These are phyloP conservation scores for Priceomyces melissophilus DNA, from an alignment of 805 yeast species.

Conservation along the genomic window DNA sequence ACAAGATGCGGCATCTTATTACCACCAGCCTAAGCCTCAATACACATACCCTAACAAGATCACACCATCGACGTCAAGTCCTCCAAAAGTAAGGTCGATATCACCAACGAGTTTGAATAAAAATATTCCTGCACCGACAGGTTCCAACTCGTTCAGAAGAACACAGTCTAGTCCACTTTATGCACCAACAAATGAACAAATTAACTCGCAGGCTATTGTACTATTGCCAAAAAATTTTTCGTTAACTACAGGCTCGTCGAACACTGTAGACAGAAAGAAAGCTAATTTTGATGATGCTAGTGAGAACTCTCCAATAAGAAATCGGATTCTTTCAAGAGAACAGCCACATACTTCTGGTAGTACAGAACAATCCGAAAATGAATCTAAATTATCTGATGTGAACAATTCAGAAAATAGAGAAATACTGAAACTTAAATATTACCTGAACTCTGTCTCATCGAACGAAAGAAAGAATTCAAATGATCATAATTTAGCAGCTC, in stretches of 20 bases:
- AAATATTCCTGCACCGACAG: constrained; percentile 16
- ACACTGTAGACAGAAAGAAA: constrained; percentile 19
- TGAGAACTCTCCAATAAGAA: constrained; percentile 1
- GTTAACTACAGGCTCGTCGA: constrained; percentile 10
- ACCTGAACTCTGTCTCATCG: background rate
- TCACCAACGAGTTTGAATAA: constrained; percentile 18
- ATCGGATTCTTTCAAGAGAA: too few species aligned
- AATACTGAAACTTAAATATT: background rate
- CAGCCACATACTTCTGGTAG: constrained; percentile 7
- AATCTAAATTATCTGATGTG: background rate
- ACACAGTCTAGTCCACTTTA: constrained; percentile 33
- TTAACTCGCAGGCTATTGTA: constrained; percentile 44
- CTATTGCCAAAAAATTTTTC: constrained; percentile 49
- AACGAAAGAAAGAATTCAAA: constrained; percentile 2
- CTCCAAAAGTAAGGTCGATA: constrained; percentile 22
- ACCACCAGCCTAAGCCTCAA: constrained; percentile 37
- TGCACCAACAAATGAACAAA: constrained; percentile 12
- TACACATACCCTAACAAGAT: constrained; percentile 13
- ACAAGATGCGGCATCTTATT: constrained; percentile 8
- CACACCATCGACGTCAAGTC: constrained; percentile 3
- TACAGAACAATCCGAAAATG: constrained; percentile 17
- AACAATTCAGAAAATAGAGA: background rate
- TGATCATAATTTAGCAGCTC: background rate
- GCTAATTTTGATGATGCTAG: constrained; percentile 23
- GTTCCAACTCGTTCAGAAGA: constrained; percentile 21